phyloP scores from a whole-genome alignment of 306 rosid genomes.

The Acacia melanoxylon region DNA sequence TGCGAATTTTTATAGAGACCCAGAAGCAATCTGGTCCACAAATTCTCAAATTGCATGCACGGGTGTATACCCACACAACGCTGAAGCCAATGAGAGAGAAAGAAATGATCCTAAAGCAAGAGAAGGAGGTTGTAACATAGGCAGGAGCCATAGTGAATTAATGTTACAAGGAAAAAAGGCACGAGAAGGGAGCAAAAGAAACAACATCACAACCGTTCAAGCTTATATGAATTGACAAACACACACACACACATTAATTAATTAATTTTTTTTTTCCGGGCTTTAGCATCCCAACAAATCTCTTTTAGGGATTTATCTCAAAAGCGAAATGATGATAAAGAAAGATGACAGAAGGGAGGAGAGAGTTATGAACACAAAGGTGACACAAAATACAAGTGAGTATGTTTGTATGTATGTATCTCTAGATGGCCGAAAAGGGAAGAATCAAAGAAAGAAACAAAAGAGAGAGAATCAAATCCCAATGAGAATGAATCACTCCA shows the following conservation, averaged over 20 bases:
- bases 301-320: conserved; percentile 10
- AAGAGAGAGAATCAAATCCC: not conserved
- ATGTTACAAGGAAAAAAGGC: conserved; percentile 29
- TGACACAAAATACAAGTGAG: not conserved
- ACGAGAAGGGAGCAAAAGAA: not conserved
- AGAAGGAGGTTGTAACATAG: conserved; percentile 24
- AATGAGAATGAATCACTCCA: not conserved
- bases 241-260: too few relatives aligned
- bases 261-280: not conserved
- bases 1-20: not conserved
- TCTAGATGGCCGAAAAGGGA: not conserved
- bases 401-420: not conserved
- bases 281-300: conserved; percentile 33
- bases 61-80: not conserved
- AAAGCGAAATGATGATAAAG: not conserved
- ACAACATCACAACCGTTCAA: not conserved
- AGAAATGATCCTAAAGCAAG: conserved; percentile 10
- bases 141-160: conserved; percentile 20
- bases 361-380: not conserved
- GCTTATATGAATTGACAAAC: not conserved
- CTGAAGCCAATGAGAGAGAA: conserved; percentile 6
- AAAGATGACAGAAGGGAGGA: not conserved
- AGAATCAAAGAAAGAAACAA: not conserved
- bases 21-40: not conserved
- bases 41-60: not conserved